Conservation (phyloP, 2,329 filamentous ascomycete species). For the Cladosporium sp. region DNA sequence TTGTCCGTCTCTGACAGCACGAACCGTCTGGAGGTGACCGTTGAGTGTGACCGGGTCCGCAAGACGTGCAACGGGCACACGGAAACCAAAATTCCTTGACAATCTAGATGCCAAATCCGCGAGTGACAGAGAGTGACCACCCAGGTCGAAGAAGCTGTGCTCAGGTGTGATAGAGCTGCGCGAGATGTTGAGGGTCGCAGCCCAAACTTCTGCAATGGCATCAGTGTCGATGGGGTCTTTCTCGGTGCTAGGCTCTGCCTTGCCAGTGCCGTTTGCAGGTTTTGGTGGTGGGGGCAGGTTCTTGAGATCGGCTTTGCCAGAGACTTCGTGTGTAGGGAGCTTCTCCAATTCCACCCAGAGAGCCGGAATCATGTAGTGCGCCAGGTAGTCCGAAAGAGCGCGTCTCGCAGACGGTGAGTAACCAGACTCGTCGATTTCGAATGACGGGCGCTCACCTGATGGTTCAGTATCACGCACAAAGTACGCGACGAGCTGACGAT, state of each 20-base stretch:
- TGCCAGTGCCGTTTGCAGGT: slow-evolving; percentile 40
- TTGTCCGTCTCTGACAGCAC: slow-evolving; percentile 69
- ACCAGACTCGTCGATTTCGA: slow-evolving; percentile 70
- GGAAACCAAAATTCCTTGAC: slow-evolving; percentile 70
- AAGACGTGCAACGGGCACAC: slow-evolving; percentile 69
- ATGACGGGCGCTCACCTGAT: slow-evolving; percentile 58
- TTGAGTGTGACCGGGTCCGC: slow-evolving; percentile 71
- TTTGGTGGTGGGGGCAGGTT: slow-evolving; percentile 66
- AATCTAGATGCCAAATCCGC: slow-evolving; percentile 73
- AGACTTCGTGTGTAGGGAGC: slow-evolving; percentile 75
- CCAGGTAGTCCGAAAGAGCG: slow-evolving; percentile 65
- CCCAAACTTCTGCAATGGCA: slow-evolving; percentile 72
- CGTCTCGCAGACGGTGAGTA: slow-evolving; percentile 70
- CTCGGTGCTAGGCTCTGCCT: slow-evolving; percentile 45
- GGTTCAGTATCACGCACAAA: slow-evolving; percentile 68
- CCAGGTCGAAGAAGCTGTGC: slow-evolving; percentile 79
- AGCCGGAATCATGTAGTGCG: slow-evolving; percentile 81
- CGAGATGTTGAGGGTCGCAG: slow-evolving; percentile 67
- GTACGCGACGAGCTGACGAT: slow-evolving; percentile 75
- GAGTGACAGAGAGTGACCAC: slow-evolving; percentile 76
- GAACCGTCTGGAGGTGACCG: slow-evolving; percentile 72
- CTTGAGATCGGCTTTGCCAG: slow-evolving; percentile 76
- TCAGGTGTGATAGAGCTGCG: slow-evolving; percentile 64
- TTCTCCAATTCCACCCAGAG: slow-evolving; percentile 73
- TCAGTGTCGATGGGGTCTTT: slow-evolving; percentile 68